phyloP scores from a whole-genome alignment of 2,329 filamentous ascomycete species.

The Polychaeton citri region DNA sequence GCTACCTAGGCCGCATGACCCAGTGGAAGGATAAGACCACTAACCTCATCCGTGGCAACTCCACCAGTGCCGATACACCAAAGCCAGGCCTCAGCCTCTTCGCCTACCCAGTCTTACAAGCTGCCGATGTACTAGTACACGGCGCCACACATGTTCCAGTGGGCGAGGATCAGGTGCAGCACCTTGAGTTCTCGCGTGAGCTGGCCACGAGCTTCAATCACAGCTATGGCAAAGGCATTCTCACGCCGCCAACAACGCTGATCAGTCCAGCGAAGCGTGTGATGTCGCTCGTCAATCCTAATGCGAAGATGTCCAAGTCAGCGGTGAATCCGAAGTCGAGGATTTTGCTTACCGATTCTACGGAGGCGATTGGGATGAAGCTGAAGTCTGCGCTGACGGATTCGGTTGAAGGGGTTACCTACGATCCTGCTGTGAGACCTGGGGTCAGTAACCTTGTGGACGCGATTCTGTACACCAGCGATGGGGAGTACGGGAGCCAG shows the following conservation, averaged over 20 bases:
- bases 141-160: constrained; percentile 88
- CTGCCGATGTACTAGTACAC: constrained; percentile 85
- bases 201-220: constrained; percentile 81
- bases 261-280: constrained; percentile 71
- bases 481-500: constrained; percentile 21
- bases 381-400: constrained; percentile 68
- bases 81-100: constrained; percentile 77
- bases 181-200: constrained; percentile 83
- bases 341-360: constrained; percentile 66
- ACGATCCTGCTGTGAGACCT: constrained; percentile 56
- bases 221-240: constrained; percentile 41
- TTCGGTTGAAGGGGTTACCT: constrained; percentile 51
- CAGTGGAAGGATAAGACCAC: constrained; percentile 71
- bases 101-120: constrained; percentile 90
- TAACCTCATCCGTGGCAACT: constrained; percentile 29
- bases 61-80: constrained; percentile 2
- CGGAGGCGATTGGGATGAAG: constrained; percentile 52
- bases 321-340: constrained; percentile 56
- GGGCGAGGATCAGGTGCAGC: constrained; percentile 87
- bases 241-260: constrained; percentile 56
- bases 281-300: constrained; percentile 74
- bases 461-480: constrained; percentile 50
- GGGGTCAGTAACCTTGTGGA: constrained; percentile 81
- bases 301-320: constrained; percentile 90
- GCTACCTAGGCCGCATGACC: constrained; percentile 95